Base-by-base conservation (phyloP, 768 basidiomycete species). In the Mycena epipterygia region DNA sequence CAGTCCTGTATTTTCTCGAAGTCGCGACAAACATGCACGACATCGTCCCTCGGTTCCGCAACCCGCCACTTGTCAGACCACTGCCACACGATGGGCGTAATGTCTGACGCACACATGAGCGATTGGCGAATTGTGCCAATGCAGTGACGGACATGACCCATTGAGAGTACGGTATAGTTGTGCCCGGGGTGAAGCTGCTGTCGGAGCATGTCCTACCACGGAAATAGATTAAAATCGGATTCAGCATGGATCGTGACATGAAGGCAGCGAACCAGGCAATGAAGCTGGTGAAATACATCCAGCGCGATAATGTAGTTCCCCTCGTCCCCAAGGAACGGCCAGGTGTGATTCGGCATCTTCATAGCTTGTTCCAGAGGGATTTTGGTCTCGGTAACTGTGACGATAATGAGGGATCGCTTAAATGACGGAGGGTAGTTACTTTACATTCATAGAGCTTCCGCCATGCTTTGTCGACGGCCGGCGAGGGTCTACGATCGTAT, bases 231-330 rank as follows among this genome's bases (percentile, higher is more conserved):
- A 27, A 4, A 16, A 30, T 35, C 17, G 12, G 17, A 3, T 5
- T 32, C 17, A 9, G 49, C 16, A 21, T n/a, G n/a, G n/a, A n/a
- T 21, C 5, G 21, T 11, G 7, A 3, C 3, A 35, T 19, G 27
- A 44, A 30, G 52, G 21, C 13, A 21, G 29, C 77, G 13, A n/a
- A 81, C 80, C 66, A 80, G 51, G 56, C 80, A 81, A 65, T 79
- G 79, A 5, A 80, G 72, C 39, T 79, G 76, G 52, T 80, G 80
- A 56, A 77, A 80, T 3, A 80, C 77, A 30, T 78, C 76, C 14
- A 79, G 68, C 2, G 72, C 63, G 3, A 77, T 57, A 2, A 78
- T 63, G 46, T 79, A 78, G 35, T 77, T 70, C 4, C 70, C 74
- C 30, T 74, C 74, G 16, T 78, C 76, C 1, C 74, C 74, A 13